Conservation (phyloP, 78 protist genomes). For the Salpingoeca rosetta region DNA sequence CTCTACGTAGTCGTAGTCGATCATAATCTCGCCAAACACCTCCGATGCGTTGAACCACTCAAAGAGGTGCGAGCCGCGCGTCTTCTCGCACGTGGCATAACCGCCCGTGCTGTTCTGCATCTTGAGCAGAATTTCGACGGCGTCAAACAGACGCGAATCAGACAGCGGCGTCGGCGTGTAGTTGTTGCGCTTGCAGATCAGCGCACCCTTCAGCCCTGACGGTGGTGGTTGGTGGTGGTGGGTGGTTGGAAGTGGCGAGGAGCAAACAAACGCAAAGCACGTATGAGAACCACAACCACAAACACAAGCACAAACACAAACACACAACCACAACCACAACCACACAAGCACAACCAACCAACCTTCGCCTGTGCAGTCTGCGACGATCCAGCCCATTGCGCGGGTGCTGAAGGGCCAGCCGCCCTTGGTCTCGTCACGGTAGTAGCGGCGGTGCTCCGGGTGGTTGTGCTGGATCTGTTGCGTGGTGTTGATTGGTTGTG, state of each 20-base stretch:
- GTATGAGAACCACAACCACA: too few species aligned
- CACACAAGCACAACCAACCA: slow-evolving; percentile 54
- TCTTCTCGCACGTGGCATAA: slow-evolving; percentile 74
- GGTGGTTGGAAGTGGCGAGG: too few species aligned
- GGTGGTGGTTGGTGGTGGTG: too few species aligned
- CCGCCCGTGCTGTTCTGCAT: slow-evolving; percentile 79
- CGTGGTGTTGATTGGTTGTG: too few species aligned
- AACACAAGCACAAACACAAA: too few species aligned
- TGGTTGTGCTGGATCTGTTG: slow-evolving; percentile 23
- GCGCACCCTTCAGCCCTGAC: neutral
- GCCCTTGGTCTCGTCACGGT: slow-evolving; percentile 71
- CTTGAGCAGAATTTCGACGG: slow-evolving; percentile 64
- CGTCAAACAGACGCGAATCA: slow-evolving; percentile 59
- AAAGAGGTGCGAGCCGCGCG: slow-evolving; percentile 46
- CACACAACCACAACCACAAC: too few species aligned
- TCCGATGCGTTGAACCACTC: slow-evolving; percentile 85
- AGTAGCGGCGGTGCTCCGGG: slow-evolving; percentile 26
- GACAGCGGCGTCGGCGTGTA: slow-evolving; percentile 15
- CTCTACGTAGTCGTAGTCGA: slow-evolving; percentile 83
- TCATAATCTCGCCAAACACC: slow-evolving; percentile 80
- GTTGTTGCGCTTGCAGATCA: too few species aligned
- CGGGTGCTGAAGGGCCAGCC: slow-evolving; percentile 88
- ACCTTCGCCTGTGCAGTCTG: slow-evolving; percentile 90
- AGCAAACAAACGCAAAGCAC: too few species aligned
- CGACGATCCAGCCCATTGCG: slow-evolving; percentile 83